Base-by-base conservation (phyloP, 495 filamentous ascomycete species). In the Xylaria palmicola region DNA sequence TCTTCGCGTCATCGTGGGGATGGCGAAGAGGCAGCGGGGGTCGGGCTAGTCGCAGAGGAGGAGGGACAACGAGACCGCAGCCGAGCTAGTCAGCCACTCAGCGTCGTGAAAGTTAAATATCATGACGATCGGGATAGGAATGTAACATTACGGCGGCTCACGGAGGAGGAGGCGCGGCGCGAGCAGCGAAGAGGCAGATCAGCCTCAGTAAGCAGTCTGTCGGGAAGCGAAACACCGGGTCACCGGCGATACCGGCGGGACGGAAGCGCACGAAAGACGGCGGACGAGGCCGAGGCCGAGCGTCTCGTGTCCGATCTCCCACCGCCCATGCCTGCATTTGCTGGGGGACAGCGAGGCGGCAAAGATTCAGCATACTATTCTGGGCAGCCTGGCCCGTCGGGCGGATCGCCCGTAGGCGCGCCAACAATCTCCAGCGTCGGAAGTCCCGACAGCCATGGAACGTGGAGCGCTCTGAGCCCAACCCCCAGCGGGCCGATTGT, bases 91-190 rank as follows among this genome's bases (percentile, higher is more conserved):
- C 83, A 85, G 17, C 87, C 90, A 2, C 88, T 91, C 52, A 89
- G 85, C 55, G 85, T 95, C 44, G 85, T 95, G 50, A 91, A 91
- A 74, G 81, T 96, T 26, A 88, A 88, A 70, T 86, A 93, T 76
- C 86, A 91, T 73, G 83, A 86, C 53, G 89, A 96, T 65, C 70
- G 72, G 22, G 87, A 89, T 55, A 83, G 87, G 32, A 88, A 91
- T 65, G 87, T 96, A 47, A 96, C 92, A 10, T 79, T 97, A 19
- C 84, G 91, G 22, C 81, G 89, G 27, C 75, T 97, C 12, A 90
- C 88, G 7, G 90, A 93, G 62, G 85, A 91, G 70, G 92, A 96
- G 81, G 88, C 88, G 19, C 67, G 68, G n/a, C 68, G 71, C 15
- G 63, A 65, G 17, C 58, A 64, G 7, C 63, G 73, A n/a, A 68